Percentiles rank a stretch among this genome's conserved stretches.
Conservation (phyloP, 768 basidiomycete species). For the Phlebiopsis gigantea region DNA sequence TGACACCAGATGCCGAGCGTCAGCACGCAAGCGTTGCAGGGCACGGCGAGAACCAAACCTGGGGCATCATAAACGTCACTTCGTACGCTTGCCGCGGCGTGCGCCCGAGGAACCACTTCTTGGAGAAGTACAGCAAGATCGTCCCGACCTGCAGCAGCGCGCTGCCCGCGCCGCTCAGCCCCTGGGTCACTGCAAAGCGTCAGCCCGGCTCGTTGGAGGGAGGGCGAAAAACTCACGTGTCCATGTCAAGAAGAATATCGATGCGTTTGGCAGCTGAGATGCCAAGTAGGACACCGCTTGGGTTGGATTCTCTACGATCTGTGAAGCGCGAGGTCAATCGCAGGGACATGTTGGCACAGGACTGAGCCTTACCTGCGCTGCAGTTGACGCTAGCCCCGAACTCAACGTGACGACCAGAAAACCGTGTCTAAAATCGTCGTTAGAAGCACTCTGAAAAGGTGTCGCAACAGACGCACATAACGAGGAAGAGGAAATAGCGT, state of each 20-base stretch:
- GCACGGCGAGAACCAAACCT: constrained; percentile 25
- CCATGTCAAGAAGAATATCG: constrained; percentile 62
- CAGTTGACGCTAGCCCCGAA: constrained; percentile 48
- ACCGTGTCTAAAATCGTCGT: constrained; percentile 41
- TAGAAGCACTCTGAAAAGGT: neutral
- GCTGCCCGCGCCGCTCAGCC: constrained; percentile 45
- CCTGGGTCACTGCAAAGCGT: constrained; percentile 37
- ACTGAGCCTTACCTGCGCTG: constrained; percentile 17
- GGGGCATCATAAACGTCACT: constrained; percentile 50
- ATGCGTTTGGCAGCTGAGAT: constrained; percentile 47
- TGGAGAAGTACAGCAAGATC: constrained; percentile 52
- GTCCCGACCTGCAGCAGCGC: constrained; percentile 51
- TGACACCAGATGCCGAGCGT: constrained; percentile 14
- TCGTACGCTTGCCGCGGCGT: constrained; percentile 61
- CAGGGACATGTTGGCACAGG: neutral
- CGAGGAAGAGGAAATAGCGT: constrained; percentile 62
- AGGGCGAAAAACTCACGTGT: constrained; percentile 29
- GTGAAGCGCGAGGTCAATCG: constrained; percentile 13
- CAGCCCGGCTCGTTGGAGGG: neutral
- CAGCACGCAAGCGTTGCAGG: neutral
- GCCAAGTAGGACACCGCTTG: constrained; percentile 40
- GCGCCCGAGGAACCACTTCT: constrained; percentile 59
- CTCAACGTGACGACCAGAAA: constrained; percentile 67
- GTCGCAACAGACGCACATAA: constrained; percentile 35
- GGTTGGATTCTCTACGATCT: constrained; percentile 42